Base-by-base conservation (phyloP, 2,329 filamentous ascomycete species). In the Aspergillus sp. region DNA sequence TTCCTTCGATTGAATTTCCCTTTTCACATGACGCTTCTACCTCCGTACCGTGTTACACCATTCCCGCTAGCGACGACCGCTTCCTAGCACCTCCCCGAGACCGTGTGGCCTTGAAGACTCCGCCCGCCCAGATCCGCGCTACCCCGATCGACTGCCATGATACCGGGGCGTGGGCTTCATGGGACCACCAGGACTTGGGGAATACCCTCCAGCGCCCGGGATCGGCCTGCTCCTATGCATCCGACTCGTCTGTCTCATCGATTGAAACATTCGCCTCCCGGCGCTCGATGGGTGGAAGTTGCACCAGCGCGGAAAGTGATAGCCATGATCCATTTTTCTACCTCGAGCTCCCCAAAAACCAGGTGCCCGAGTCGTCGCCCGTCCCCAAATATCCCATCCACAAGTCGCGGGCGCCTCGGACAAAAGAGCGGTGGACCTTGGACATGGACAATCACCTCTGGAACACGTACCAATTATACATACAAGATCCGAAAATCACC, bases 401-500 rank as follows among this genome's bases (percentile, higher is more conserved):
- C 10, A 11, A 8, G n/a, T 6, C 10, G 6, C 28, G 5, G n/a
- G n/a, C n/a, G 7, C 12, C 27, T n/a, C 26, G 36, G 42, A 63
- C 57, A 19, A 61, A 49, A 51, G 51, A 58, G 56, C 57, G 60
- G 33, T 85, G 81, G 75, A 82, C 76, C 5, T 66, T 75, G 35
- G 79, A 81, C 40, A 83, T 83, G 79, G 81, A 85, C 57, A 74
- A 78, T 44, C 81, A 85, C 56, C 64, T 85, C 29, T 83, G 81
- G 81, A 77, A 80, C 58, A 81, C 78, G 7, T 85, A 83, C 62
- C 78, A 82, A 66, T 71, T 74, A 42, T 83, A 83, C 58, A 67
- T 84, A n/a, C 78, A 81, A 48, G 80, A 84, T 59, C 81, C 81
- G 13, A 80, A 77, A 4, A 74, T 83, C 38, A 85, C 81, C 1